Conservation (phyloP, 352 stramenopile genomes). For the Globisporangium polare region DNA sequence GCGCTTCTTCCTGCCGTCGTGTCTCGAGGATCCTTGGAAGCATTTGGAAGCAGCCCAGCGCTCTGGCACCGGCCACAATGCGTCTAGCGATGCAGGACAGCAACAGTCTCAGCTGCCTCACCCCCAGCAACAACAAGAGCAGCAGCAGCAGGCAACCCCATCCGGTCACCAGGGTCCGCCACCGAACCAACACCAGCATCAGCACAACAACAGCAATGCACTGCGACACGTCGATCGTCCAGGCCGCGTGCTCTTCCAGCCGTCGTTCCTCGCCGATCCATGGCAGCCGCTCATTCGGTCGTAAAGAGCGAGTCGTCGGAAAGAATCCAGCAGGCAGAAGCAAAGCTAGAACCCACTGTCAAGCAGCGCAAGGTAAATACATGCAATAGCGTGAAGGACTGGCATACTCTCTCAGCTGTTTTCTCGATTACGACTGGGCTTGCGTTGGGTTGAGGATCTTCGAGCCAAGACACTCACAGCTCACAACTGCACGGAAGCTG, state of each 20-base stretch:
- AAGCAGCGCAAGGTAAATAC: background rate
- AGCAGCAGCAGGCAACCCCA: constrained; percentile 13
- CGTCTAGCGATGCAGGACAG: background rate
- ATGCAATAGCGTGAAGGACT: too few relatives aligned
- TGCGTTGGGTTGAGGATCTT: background rate
- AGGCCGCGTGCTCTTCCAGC: constrained; percentile 64
- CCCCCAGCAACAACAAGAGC: too few relatives aligned
- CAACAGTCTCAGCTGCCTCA: constrained; percentile 6
- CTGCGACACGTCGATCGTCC: constrained; percentile 13
- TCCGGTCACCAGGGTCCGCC: background rate
- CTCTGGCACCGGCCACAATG: background rate
- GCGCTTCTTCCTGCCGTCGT: constrained; percentile 65
- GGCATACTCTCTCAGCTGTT: background rate
- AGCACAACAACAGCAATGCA: background rate
- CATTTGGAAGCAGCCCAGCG: constrained; percentile 20
- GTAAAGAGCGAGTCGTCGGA: background rate
- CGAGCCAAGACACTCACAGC: background rate
- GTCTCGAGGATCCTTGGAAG: constrained; percentile 63
- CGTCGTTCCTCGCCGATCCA: constrained; percentile 63
- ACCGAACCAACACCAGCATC: background rate
- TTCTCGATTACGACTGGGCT: background rate
- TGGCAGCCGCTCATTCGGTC: constrained; percentile 24
- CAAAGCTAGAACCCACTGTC: background rate
- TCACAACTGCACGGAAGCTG: constrained; percentile 15
- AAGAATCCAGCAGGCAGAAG: too few relatives aligned